Conservation (phyloP, 768 basidiomycete species). For the Saitozyma sp. region DNA sequence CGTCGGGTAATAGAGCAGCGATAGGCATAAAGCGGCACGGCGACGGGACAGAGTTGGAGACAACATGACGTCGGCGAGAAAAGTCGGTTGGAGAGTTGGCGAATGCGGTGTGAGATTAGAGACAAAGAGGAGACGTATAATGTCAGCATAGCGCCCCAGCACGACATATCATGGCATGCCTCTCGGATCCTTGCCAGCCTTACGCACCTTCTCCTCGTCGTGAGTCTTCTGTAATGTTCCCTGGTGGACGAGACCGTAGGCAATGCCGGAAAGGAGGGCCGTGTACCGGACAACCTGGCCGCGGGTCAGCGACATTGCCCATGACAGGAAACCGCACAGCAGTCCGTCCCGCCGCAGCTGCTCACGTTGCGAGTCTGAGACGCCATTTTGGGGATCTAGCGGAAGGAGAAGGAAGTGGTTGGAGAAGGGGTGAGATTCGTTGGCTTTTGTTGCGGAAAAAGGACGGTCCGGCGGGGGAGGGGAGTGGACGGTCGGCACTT, state of each 20-base stretch:
- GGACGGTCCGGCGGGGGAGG: too few relatives aligned
- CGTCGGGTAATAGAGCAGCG: not conserved
- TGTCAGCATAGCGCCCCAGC: conserved; percentile 2
- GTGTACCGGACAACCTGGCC: conserved; percentile 88
- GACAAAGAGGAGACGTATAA: too few relatives aligned
- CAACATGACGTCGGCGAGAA: not conserved
- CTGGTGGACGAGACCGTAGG: conserved; percentile 90
- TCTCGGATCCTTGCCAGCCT: not conserved
- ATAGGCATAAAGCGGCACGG: not conserved
- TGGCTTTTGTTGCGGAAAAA: not conserved
- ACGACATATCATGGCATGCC: not conserved
- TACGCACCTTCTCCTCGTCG: conserved; percentile 70
- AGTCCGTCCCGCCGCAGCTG: too few relatives aligned
- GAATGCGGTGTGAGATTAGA: not conserved
- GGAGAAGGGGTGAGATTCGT: not conserved
- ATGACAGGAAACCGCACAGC: not conserved
- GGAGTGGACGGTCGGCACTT: too few relatives aligned
- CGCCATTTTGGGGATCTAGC: conserved; percentile 27
- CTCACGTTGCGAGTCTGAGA: conserved; percentile 39
- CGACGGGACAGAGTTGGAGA: too few relatives aligned
- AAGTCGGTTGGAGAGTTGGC: conserved; percentile 9
- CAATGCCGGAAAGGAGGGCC: conserved; percentile 78
- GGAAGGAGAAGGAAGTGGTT: not conserved
- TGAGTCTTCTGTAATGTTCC: conserved; percentile 80
- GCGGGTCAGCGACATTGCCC: not conserved